Conservation (phyloP, 208 protist species). For the Trypanosoma grayi region DNA sequence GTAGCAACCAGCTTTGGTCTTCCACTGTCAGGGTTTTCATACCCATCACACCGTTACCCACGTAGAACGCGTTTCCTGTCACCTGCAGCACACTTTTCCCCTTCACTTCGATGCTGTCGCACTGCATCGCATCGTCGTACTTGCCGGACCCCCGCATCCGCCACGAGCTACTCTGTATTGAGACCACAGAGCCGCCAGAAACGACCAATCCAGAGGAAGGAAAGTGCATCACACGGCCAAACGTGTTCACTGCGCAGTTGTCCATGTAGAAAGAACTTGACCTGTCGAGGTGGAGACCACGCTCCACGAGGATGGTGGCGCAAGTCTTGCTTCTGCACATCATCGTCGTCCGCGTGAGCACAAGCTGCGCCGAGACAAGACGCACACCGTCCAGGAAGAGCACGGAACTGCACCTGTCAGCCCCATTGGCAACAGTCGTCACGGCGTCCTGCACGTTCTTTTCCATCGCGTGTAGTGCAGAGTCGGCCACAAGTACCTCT, state of each 20-base stretch:
- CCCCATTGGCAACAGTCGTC: not conserved
- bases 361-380: not conserved
- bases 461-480: not conserved
- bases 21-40: constrained; percentile 2
- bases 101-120: not conserved
- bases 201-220: not conserved
- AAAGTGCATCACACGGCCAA: not conserved
- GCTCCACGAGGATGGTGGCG: constrained; percentile 13
- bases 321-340: not conserved
- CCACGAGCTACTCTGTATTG: constrained; percentile 14
- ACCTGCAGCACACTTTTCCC: constrained; percentile 7
- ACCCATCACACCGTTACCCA: not conserved
- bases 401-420: not conserved
- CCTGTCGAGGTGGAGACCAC: not conserved
- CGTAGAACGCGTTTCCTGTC: not conserved
- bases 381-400: constrained; percentile 8
- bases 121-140: not conserved
- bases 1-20: not conserved
- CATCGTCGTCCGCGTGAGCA: constrained; percentile 3
- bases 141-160: not conserved
- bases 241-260: constrained; percentile 2
- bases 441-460: not conserved
- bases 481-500: constrained; percentile 2
- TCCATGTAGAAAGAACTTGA: constrained; percentile 14
- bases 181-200: not conserved